A percentile compares a stretch with the other conserved stretches of the same genome.
Evolutionary conservation across 2,329 filamentous ascomycete species (phyloP).

Genomic region (Chalaropsis ovoidea): DNA sequence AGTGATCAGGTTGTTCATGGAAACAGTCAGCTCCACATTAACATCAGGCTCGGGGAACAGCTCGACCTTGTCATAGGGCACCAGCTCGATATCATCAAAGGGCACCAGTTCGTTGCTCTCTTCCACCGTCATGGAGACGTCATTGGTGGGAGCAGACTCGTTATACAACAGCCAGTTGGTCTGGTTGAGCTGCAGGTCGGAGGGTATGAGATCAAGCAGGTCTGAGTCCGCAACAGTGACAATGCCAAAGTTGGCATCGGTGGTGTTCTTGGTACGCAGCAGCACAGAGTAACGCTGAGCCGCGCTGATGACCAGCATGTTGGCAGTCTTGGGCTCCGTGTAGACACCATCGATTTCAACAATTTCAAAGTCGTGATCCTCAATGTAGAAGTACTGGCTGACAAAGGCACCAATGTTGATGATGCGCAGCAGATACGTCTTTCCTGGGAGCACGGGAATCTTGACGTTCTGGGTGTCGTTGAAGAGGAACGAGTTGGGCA

Average conservation of each 20-base stretch:
- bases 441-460: conserved; percentile 39
- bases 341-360: conserved; percentile 44
- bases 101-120: conserved; percentile 42
- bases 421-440: conserved; percentile 45
- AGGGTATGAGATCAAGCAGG: conserved; percentile 37
- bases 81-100: conserved; percentile 46
- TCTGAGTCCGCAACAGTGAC: conserved; percentile 27
- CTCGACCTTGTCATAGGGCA: conserved; percentile 43
- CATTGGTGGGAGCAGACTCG: conserved; percentile 27
- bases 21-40: conserved; percentile 40
- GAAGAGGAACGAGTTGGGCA: conserved; percentile 44
- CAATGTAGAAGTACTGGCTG: conserved; percentile 40
- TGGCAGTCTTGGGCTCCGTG: conserved; percentile 37
- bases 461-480: conserved; percentile 41
- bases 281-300: conserved; percentile 43
- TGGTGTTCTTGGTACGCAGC: conserved; percentile 39
- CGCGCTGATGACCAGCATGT: conserved; percentile 39
- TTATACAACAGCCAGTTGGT: conserved; percentile 34
- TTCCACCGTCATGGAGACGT: conserved; percentile 27
- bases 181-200: conserved; percentile 40
- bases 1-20: conserved; percentile 45
- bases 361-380: conserved; percentile 34
- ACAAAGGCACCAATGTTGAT: conserved; percentile 46
- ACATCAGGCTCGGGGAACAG: conserved; percentile 42
- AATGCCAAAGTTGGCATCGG: conserved; percentile 40